Conservation (phyloP, 345 rosid genomes). For the Gossypium sturtianum region DNA sequence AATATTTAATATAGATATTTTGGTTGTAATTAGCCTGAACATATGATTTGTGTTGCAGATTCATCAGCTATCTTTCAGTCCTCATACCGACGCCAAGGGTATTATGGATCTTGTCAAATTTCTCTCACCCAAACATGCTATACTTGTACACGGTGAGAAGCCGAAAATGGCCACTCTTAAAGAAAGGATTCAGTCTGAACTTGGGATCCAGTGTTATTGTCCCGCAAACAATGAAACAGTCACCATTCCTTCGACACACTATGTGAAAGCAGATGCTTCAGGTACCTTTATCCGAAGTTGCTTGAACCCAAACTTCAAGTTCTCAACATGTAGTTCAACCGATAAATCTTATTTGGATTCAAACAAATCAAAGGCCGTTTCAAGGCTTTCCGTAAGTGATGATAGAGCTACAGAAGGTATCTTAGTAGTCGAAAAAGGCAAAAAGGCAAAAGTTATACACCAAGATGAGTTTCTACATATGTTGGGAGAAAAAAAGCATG, state of each 20-base stretch:
- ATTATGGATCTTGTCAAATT: slow-evolving; percentile 94
- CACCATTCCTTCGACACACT: slow-evolving; percentile 50
- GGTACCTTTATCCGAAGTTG: slow-evolving; percentile 52
- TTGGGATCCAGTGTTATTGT: slow-evolving; percentile 59
- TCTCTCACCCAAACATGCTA: slow-evolving; percentile 79
- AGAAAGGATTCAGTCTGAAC: slow-evolving; percentile 60
- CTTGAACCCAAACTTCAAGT: slow-evolving; percentile 7
- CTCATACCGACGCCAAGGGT: slow-evolving; percentile 96
- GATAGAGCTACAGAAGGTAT: slow-evolving; percentile 60
- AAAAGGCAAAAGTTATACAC: slow-evolving; percentile 60
- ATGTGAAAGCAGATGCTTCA: slow-evolving; percentile 56
- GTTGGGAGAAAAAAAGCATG: slow-evolving; percentile 44
- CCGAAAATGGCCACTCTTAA: slow-evolving; percentile 78
- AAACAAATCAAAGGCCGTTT: background rate
- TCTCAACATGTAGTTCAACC: slow-evolving; percentile 10
- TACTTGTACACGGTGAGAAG: slow-evolving; percentile 91
- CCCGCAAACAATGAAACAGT: slow-evolving; percentile 79
- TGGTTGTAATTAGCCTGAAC: background rate
- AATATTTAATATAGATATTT: background rate
- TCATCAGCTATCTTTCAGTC: slow-evolving; percentile 90
- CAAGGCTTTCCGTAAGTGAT: slow-evolving; percentile 45
- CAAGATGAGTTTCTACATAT: slow-evolving; percentile 56
- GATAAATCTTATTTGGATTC: slow-evolving; percentile 6
- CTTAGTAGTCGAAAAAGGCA: slow-evolving; percentile 44
- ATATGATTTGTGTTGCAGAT: slow-evolving; percentile 39